phyloP scores from a whole-genome alignment of 2,329 filamentous ascomycete genomes.

The Claviceps africana region DNA sequence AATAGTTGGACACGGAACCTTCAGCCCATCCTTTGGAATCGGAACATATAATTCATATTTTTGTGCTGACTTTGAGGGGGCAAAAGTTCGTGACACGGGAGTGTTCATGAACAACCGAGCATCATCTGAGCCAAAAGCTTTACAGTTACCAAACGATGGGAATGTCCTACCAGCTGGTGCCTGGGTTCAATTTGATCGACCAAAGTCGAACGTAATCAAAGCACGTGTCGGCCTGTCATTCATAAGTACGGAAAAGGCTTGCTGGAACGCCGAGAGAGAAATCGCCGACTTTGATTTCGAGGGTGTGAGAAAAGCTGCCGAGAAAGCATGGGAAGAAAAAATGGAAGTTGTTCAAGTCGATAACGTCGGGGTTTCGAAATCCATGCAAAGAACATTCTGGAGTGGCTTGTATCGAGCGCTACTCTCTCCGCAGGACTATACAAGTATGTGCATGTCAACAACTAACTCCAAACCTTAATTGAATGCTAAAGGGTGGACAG shows the following conservation, averaged over 20 bases:
- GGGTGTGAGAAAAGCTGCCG: constrained; percentile 36
- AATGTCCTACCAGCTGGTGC: constrained; percentile 32
- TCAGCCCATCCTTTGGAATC: constrained; percentile 46
- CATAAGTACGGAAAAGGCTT: constrained; percentile 53
- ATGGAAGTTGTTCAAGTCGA: constrained; percentile 45
- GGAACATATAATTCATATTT: constrained; percentile 44
- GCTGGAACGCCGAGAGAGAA: constrained; percentile 53
- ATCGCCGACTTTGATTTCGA: constrained; percentile 55
- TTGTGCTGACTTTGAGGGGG: constrained; percentile 45
- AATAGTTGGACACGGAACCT: constrained; percentile 45
- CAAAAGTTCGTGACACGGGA: constrained; percentile 38
- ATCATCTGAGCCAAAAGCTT: constrained; percentile 26
- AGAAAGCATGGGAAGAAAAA: constrained; percentile 49
- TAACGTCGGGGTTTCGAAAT: constrained; percentile 35
- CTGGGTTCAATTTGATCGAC: constrained; percentile 45
- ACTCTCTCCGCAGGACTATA: constrained; percentile 63
- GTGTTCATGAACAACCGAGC: constrained; percentile 42
- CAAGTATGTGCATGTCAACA: constrained; percentile 14
- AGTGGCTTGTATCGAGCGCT: constrained; percentile 54
- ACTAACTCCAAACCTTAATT: background rate
- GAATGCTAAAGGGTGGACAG: constrained; percentile 19
- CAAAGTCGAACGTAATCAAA: constrained; percentile 31
- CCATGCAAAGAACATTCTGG: constrained; percentile 54
- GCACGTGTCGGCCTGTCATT: constrained; percentile 61
- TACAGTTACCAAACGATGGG: constrained; percentile 19